Conservation (phyloP, 148 eudicot genomes). For the Dysphania ambrosioides region DNA sequence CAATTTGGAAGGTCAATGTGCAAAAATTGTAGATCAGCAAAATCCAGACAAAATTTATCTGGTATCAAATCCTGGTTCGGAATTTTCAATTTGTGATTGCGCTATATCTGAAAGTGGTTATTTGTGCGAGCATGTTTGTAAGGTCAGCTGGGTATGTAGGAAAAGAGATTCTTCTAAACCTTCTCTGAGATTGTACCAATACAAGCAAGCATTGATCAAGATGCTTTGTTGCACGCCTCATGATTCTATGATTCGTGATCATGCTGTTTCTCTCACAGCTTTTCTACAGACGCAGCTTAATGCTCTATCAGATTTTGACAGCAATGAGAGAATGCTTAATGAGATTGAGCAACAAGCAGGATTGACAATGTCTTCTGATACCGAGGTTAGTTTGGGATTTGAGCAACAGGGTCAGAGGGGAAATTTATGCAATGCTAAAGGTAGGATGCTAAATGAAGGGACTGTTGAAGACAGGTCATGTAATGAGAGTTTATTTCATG, state of each 20-base stretch:
- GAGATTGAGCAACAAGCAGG: slow-evolving; percentile 22
- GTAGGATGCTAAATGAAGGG: slow-evolving; percentile 11
- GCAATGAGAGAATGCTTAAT: slow-evolving; percentile 22
- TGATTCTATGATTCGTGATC: slow-evolving; percentile 84
- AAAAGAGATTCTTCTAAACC: slow-evolving; percentile 39
- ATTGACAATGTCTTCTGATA: background rate
- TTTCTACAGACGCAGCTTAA: slow-evolving; percentile 65
- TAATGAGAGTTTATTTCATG: slow-evolving; percentile 23
- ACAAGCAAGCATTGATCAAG: slow-evolving; percentile 56
- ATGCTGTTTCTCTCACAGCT: slow-evolving; percentile 78
- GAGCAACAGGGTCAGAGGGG: slow-evolving; percentile 9
- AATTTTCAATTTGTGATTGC: slow-evolving; percentile 70
- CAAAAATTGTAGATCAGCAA: slow-evolving; percentile 55
- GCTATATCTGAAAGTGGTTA: slow-evolving; percentile 57
- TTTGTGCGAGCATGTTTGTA: slow-evolving; percentile 83
- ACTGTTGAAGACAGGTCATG: slow-evolving; percentile 16
- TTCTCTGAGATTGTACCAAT: slow-evolving; percentile 64
- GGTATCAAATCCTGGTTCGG: slow-evolving; percentile 72
- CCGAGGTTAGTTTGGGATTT: slow-evolving; percentile 12
- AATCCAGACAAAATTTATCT: slow-evolving; percentile 37
- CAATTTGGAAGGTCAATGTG: slow-evolving; percentile 46
- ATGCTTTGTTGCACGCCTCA: slow-evolving; percentile 57
- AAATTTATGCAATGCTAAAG: slow-evolving; percentile 15
- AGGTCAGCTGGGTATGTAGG: slow-evolving; percentile 46
- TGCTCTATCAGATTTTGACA: slow-evolving; percentile 29